Evolutionary conservation across 2,329 filamentous ascomycete genomes (phyloP), one percentile per base, ranked within the genome.

Genomic region (Pyrenochaeta sp.): DNA sequence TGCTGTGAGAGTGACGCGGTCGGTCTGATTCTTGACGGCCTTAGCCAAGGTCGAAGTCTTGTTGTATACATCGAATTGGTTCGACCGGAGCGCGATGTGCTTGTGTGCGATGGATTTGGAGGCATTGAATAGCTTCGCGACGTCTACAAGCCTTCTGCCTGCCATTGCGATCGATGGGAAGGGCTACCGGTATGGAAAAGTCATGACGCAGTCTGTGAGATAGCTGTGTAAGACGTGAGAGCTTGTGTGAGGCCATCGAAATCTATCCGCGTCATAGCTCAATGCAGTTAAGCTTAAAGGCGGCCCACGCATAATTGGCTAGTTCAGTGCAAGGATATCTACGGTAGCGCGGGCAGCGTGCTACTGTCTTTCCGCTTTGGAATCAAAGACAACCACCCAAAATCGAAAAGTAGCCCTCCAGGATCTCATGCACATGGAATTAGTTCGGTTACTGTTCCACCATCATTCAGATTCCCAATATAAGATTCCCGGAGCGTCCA

Each of bases 41-140:
- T 86, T 88, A 28, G 86, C 85, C 47, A 91, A 75, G 30, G 85
- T 86, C 2, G 89, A 91, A 0, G 89, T 90, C 64, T 84, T 82
- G 49, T 80, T 86, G 75, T 86, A 90, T 47, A 86, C 76, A 71
- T 90, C 85, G 67, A 89, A 79, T 73, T 91, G 88, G 53, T 84
- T 82, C 52, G 83, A 80, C 24, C 87, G 86, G 48, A 89, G 82
- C 42, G 79, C 79, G 55, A 87, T 75, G 71, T 90, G 88, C 74
- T 87, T 79, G 63, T 79, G 79, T 7, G 80, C 80, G 59, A 84
- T 71, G 34, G 78, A 74, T 62, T 74, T 74, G 51, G 80, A 77
- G 60, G 80, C 81, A 74, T 85, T 77, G 78, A 82, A 69, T 45
- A 84, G 74, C 68, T 79, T 82, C 43, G 82, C 81, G 55, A 78